Base-by-base conservation (phyloP, 2,329 filamentous ascomycete genomes). In the Penicillium sp. region DNA sequence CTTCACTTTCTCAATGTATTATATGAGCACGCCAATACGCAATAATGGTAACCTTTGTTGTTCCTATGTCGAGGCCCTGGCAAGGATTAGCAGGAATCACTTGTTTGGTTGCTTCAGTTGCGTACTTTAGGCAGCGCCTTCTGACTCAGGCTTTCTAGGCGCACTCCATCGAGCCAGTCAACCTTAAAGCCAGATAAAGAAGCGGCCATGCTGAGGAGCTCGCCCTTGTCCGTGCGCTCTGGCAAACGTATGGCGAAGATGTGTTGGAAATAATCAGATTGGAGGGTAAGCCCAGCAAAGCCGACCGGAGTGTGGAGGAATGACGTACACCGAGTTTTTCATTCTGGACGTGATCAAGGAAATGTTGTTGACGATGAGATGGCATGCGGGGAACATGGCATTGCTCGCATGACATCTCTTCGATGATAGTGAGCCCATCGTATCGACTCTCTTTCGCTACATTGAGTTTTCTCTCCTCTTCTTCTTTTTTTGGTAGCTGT, bases 161-260 rank as follows among this genome's bases (percentile, higher is more conserved):
- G 67, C 2, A 81, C 72, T 0, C 76, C 79, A 51, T 78, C 72
- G 3, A 80, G 60, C 63, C 73, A 81, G 6, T 80, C 73, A 0
- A 80, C 61, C 2, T 74, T 67, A 58, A 82, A 73, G 0, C 73
- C 75, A 0, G 74, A 75, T 31, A 80, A 53, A 0, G 74, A 68
- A 37, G 76, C 72, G 5, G 75, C 71, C 9, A 83, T 65, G 1
- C 73, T 67, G 18, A 83, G 67, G 3, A 74, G 76, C 70, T 83
- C 81, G 48, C 77, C 74, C 59, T 80, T 80, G 63, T 82, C 80
- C 4, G 73, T 76, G 31, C 81, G 72, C 40, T 76, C 72, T 4
- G 78, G 75, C 9, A 82, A 67, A 4, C 76, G 75, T 44, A 83
- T 70, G 23, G 77, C 75, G 52, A 79, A 78, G 26, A 81, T 68